These are phyloP conservation scores for Neopestalotiopsis sp. DNA, from an alignment of 2,329 filamentous ascomycete species.

Conservation along the genomic window DNA sequence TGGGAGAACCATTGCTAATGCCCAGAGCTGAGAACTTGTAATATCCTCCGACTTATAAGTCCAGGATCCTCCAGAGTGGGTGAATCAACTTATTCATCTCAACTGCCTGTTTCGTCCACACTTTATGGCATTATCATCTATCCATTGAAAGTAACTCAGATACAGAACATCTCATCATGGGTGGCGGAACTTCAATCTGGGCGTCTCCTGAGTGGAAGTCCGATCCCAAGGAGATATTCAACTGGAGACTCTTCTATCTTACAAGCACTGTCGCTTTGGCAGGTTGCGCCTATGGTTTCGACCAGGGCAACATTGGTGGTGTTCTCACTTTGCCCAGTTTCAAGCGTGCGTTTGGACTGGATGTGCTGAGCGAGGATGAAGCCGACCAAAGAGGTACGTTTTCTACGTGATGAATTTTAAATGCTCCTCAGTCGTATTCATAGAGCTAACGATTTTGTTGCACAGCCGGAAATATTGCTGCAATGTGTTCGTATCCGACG, in stretches of 20 bases:
- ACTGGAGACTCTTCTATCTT: conserved; percentile 37
- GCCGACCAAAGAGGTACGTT: conserved; percentile 30
- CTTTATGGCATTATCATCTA: not conserved
- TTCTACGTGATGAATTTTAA: not conserved
- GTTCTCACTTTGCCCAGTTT: conserved; percentile 42
- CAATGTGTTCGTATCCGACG: conserved; percentile 32
- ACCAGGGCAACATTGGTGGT: conserved; percentile 45
- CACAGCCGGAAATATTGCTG: conserved; percentile 36
- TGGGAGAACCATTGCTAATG: not conserved
- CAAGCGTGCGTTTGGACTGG: conserved; percentile 39
- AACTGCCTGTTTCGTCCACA: not conserved
- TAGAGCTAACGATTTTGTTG: not conserved
- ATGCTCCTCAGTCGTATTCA: not conserved
- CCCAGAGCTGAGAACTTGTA: not conserved
- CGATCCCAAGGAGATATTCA: conserved; percentile 43
- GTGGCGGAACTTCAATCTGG: conserved; percentile 43
- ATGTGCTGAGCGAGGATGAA: conserved; percentile 31
- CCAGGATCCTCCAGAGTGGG: not conserved
- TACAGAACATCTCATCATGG: conserved; percentile 31
- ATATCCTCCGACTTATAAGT: not conserved
- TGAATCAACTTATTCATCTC: not conserved
- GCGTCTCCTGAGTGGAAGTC: conserved; percentile 40
- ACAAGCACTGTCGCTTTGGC: conserved; percentile 40
- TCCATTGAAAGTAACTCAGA: not conserved
- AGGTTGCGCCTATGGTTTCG: conserved; percentile 44